Evolutionary conservation across 306 rosid species (phyloP).

Genomic region (Argentina anserina): DNA sequence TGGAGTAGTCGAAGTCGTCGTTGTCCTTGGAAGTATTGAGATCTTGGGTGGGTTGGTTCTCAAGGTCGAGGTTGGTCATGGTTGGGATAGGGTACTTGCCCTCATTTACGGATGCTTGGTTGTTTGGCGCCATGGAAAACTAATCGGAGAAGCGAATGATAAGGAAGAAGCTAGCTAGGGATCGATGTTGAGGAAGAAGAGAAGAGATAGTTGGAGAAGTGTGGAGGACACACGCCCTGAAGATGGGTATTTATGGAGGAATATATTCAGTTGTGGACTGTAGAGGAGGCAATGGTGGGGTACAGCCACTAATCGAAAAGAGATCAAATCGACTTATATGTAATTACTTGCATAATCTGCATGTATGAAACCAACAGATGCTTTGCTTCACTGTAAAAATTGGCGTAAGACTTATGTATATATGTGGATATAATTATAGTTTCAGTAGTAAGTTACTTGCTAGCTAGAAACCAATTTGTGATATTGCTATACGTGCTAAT

Average conservation of each 20-base stretch:
- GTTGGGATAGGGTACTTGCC: constrained; percentile 28
- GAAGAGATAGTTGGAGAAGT: constrained; percentile 33
- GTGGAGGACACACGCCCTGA: constrained; percentile 77
- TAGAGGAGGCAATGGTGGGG: constrained; percentile 45
- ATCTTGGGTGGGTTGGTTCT: constrained; percentile 47
- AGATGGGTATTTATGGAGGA: constrained; percentile 66
- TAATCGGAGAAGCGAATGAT: neutral
- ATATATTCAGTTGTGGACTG: constrained; percentile 8
- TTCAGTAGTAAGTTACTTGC: too few relatives aligned
- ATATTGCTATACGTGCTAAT: too few relatives aligned
- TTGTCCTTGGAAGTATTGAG: constrained; percentile 13
- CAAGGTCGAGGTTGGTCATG: constrained; percentile 39
- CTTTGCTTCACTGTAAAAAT: neutral
- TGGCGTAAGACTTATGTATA: neutral
- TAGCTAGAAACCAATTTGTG: neutral
- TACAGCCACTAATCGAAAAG: constrained; percentile 27
- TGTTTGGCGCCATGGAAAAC: constrained; percentile 39
- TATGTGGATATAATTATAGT: too few relatives aligned
- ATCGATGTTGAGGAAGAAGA: too few relatives aligned
- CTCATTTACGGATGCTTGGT: constrained; percentile 30
- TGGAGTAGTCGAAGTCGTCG: constrained; percentile 65
- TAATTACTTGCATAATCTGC: neutral
- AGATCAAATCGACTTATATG: neutral
- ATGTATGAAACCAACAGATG: neutral
- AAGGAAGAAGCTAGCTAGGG: constrained; percentile 7